Evolutionary conservation across 768 basidiomycete genomes (phyloP).

Genomic region (Amanita subjunquillea): DNA sequence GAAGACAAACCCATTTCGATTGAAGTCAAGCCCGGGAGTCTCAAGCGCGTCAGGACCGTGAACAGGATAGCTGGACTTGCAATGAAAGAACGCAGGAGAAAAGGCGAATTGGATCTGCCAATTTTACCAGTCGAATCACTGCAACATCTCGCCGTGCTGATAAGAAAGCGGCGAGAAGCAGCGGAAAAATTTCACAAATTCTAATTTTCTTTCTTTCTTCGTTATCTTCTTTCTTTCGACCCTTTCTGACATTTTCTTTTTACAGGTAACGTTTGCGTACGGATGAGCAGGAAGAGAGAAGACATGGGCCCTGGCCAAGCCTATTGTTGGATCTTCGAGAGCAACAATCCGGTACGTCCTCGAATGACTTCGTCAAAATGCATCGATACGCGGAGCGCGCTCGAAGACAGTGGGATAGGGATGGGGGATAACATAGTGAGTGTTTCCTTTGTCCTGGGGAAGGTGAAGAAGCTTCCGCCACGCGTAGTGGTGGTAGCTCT

Average conservation of each 20-base stretch:
- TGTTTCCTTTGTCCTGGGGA: not conserved
- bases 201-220: not conserved
- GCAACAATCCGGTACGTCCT: not conserved
- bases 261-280: not conserved
- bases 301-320: not conserved
- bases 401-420: not conserved
- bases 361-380: too few species aligned
- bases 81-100: conserved; percentile 1
- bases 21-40: too few species aligned
- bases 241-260: not conserved
- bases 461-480: not conserved
- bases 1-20: not conserved
- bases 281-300: not conserved
- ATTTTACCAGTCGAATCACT: not conserved
- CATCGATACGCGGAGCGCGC: not conserved
- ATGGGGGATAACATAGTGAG: not conserved
- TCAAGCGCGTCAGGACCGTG: conserved; percentile 1
- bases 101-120: not conserved
- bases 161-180: not conserved
- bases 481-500: not conserved
- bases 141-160: not conserved
- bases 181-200: not conserved
- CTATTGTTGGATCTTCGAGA: not conserved
- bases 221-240: not conserved
- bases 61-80: not conserved